Base-by-base conservation (phyloP, 1,284 basidiomycete species). In the Fomes fomentarius region DNA sequence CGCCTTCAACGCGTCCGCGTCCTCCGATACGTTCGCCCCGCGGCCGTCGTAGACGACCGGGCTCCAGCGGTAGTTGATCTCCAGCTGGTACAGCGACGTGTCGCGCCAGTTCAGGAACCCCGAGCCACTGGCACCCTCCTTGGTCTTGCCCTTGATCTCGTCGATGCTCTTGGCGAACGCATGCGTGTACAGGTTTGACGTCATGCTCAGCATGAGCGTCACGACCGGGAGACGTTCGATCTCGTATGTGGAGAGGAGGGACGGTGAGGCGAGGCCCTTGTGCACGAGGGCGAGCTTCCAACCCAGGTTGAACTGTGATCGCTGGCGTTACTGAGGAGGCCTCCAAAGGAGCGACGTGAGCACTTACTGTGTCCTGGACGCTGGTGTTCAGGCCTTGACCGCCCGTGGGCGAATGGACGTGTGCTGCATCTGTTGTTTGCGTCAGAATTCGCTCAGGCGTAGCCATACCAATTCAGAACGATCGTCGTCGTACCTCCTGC, bases 61-160 rank as follows among this genome's bases (percentile, higher is more conserved):
- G 59, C 78, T 80, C 71, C 75, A 74, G 19, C 78, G 71, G 54
- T 76, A 80, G 62, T 80, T 80, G 31, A 80, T 70, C 1, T 77
- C 77, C 33, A 79, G 69, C 61, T 76, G 74, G 19, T 64, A 58
- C 24, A 79, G 66, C 2, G 64, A 17, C 22, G 8, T 2, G 37
- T 49, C 19, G 3, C 33, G 46, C 46, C 52, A 47, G 19, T 28
- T 38, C 19, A 50, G 3, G 48, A 50, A 63, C n/a, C 63, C 24
- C n/a, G n/a, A n/a, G 14, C 47, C 17, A 11, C 39, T 26, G 17
- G n/a, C n/a, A n/a, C n/a, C n/a, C n/a, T n/a, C 50, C 33, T 15
- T 24, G 37, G 14, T 19, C 19, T 15, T 41, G 7, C 11, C 24
- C 31, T 34, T 17, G 19, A 24, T 43, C 12, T 43, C 40, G 8